phyloP scores from a whole-genome alignment of 805 yeast genomes.

The Cyberlindnera euphorbiae region DNA sequence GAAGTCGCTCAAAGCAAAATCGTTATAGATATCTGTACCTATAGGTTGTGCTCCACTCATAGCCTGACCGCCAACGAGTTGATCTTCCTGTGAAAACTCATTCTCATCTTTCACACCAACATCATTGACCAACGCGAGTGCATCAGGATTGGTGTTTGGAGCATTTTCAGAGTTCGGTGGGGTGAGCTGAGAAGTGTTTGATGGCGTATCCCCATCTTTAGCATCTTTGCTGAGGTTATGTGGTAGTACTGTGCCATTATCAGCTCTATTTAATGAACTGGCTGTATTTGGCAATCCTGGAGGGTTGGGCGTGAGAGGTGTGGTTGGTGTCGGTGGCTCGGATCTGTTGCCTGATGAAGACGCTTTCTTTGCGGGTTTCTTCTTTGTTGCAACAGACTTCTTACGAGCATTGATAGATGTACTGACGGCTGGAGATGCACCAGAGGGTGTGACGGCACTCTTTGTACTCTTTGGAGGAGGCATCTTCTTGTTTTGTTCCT shows the following conservation, averaged over 20 bases:
- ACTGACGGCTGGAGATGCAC: constrained; percentile 9
- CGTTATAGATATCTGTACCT: constrained; percentile 29
- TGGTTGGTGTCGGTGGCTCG: constrained; percentile 39
- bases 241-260: constrained; percentile 12
- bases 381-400: constrained; percentile 19
- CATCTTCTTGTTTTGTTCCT: constrained; percentile 17
- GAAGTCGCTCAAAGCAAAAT: constrained; percentile 30
- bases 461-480: constrained; percentile 26
- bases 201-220: constrained; percentile 17
- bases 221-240: constrained; percentile 11
- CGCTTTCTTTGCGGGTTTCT: constrained; percentile 17
- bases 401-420: constrained; percentile 19
- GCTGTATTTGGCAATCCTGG: too few species aligned
- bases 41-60: constrained; percentile 19
- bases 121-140: constrained; percentile 6
- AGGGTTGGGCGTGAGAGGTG: constrained; percentile 32
- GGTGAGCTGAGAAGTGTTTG: constrained; percentile 23
- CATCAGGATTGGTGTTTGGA: constrained; percentile 9
- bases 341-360: constrained; percentile 23
- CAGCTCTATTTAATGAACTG: too few species aligned
- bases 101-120: constrained; percentile 4
- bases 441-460: constrained; percentile 24
- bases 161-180: constrained; percentile 29
- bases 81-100: constrained; percentile 1
- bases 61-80: constrained; percentile 14